Conservation (phyloP, 108 stramenopile species). For the Chaetoceros muelleri region DNA sequence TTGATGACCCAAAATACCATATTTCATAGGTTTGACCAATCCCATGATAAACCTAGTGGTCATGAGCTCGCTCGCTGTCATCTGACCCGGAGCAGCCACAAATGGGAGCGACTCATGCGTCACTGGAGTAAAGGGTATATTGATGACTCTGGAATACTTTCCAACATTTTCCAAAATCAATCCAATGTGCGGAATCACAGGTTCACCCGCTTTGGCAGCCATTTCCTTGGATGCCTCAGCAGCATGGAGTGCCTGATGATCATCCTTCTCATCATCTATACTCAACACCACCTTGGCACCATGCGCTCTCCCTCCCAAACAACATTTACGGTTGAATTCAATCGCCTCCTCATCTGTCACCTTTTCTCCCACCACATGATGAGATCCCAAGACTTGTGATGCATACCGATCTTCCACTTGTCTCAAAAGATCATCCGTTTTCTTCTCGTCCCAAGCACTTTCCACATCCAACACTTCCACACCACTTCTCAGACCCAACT, state of each 20-base stretch:
- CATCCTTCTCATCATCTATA: slow-evolving; percentile 59
- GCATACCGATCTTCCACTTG: slow-evolving; percentile 59
- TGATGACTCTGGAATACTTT: slow-evolving; percentile 85
- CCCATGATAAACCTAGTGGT: slow-evolving; percentile 69
- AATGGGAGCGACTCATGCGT: slow-evolving; percentile 86
- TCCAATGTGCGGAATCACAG: slow-evolving; percentile 82
- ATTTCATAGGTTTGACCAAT: slow-evolving; percentile 52
- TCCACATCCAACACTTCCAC: slow-evolving; percentile 95
- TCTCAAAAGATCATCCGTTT: slow-evolving; percentile 42
- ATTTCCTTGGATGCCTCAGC: slow-evolving; percentile 33
- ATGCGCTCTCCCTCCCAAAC: slow-evolving; percentile 79
- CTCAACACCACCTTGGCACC: slow-evolving; percentile 84
- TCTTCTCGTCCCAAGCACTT: slow-evolving; percentile 70
- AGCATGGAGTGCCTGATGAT: slow-evolving; percentile 72
- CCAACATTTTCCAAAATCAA: slow-evolving; percentile 81
- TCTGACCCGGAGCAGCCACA: slow-evolving; percentile 95
- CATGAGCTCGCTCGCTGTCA: slow-evolving; percentile 91
- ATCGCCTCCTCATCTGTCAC: slow-evolving; percentile 60
- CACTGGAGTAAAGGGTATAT: slow-evolving; percentile 88
- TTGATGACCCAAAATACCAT: slow-evolving; percentile 87
- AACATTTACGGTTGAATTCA: slow-evolving; percentile 76
- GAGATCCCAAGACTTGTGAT: slow-evolving; percentile 80
- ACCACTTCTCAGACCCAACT: slow-evolving; percentile 83
- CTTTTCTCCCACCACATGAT: slow-evolving; percentile 83
- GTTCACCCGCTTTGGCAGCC: slow-evolving; percentile 33